Conservation (phyloP, 2,329 filamentous ascomycete species). For the Aspergillus pseudonomiae region DNA sequence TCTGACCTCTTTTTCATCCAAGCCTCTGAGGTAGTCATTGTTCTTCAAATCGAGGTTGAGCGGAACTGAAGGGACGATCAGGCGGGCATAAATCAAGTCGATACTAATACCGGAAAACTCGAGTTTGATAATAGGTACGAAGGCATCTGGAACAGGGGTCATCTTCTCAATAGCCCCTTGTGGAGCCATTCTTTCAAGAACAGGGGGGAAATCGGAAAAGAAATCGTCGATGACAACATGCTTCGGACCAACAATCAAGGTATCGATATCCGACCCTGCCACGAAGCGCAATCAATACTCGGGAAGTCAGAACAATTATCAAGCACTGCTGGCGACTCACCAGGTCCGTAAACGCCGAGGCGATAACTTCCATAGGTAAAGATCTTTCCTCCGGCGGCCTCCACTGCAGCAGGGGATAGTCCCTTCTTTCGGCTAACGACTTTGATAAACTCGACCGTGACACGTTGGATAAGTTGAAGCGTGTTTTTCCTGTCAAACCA, state of each 20-base stretch:
- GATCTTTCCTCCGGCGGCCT: conserved; percentile 85
- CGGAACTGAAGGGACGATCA: conserved; percentile 72
- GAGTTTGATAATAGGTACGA: conserved; percentile 96
- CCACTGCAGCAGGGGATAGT: conserved; percentile 74
- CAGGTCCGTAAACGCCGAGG: conserved; percentile 87
- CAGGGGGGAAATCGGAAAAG: conserved; percentile 82
- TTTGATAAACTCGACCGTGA: conserved; percentile 85
- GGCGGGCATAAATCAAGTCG: conserved; percentile 85
- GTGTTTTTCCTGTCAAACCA: conserved; percentile 64
- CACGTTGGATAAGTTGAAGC: conserved; percentile 73
- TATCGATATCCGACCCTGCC: conserved; percentile 92
- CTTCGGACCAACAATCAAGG: conserved; percentile 86
- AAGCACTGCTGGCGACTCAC: conserved; percentile 38
- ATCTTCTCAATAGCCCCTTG: conserved; percentile 81
- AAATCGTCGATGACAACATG: conserved; percentile 89
- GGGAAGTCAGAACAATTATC: background rate
- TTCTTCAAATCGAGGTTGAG: conserved; percentile 76
- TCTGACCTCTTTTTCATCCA: conserved; percentile 84
- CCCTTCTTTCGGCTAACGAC: conserved; percentile 74
- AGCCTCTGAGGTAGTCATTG: conserved; percentile 78
- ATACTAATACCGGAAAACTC: conserved; percentile 90
- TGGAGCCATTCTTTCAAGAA: conserved; percentile 76
- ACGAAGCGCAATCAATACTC: conserved; percentile 9
- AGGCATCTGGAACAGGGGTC: conserved; percentile 83
- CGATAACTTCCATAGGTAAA: conserved; percentile 97